Evolutionary conservation across 805 yeast genomes (phyloP), one percentile per base, ranked within the genome.

Genomic region (Sungouiozyma ichnusensis): DNA sequence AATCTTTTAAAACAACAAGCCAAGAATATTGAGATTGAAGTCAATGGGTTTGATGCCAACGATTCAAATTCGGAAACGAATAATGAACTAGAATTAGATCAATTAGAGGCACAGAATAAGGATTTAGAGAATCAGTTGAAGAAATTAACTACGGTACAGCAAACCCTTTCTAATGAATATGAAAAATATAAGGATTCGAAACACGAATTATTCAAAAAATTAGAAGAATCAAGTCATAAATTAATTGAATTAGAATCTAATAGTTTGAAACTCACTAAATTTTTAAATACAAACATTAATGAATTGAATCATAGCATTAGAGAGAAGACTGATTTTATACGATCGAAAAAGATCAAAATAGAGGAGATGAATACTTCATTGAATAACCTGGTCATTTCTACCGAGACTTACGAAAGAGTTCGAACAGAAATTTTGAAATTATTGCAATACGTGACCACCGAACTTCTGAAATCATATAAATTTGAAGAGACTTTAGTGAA

Each of bases 171-270:
- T 0, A 52, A 64, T 11, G 86, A 81, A 48, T 85, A 81, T 54
- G 67, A 71, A 18, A 72, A 69, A 36, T 84, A 84, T 60, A 81
- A 77, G 59, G 62, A 69, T 15, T 78, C 78, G 39, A 85, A 84
- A 56, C 62, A 67, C n/a, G 61, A 72, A 34, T 57, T 81, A 41
- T 68, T 79, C 15, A 73, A 73, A 37, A 73, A 75, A 42, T 58
- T 81, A 7, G 85, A 83, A 49, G 79, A 77, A 45, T 71, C 73
- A 42, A 76, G 74, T 44, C 77, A 74, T 43, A 60, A 77, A 35
- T 64, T 77, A 15, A 61, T 74, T 13, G 85, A 80, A 43, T 57
- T 76, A 2, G 73, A 71, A 41, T 73, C 74, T 38, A 80, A 77
- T 40, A 60, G 77, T 17, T 85, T 78, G 31, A 75, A 73, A 46